Base-by-base conservation (phyloP, 2,329 filamentous ascomycete genomes). In the Fusarium brevicatenulatum region DNA sequence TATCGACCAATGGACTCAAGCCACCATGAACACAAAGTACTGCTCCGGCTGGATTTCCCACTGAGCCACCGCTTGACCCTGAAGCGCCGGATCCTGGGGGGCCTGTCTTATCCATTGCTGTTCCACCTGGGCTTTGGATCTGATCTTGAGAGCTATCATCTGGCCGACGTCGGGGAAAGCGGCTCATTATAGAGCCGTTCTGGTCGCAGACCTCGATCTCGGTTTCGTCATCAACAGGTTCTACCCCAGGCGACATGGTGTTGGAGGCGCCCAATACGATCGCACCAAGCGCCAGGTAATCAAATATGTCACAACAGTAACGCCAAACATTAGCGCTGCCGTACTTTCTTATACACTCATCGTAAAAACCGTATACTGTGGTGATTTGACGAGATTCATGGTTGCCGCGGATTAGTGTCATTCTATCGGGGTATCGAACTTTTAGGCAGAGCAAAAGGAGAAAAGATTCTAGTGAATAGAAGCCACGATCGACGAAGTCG, bases 361-460 rank as follows among this genome's bases (percentile, higher is more conserved):
- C 95, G 85, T 98, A 98, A 85, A 98, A 98, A 71, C 95, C 95
- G 81, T 98, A 98, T 19, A 98, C 95, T 9, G 94, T 97, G 28
- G 95, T 98, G 74, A 98, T 98, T 82, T 98, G 95, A 66, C 95
- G 91, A 49, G 95, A 98, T 83, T 98, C 95, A 85, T 97, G 95
- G 81, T 97, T 97, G 73, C 95, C 95, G 72, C 95, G 90, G 79
- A 98, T 97, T 46, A 98, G 89, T 8, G 96, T 98, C 86, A 98
- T 98, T 76, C 96, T 94, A 82, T 98, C 95, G 59, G 95, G 96
- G 81, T 98, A 98, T 81, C 95, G 93, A 70, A 98, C 95, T 88
- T 98, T 98, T 78, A 98, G 91, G 80, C 95, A 97, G 59, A 99
- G 90, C 16, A 99, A 91, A 62, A 99, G 93, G 70, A 98, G 91